Evolutionary conservation across 306 rosid genomes (phyloP).

Genomic region (Cucurbita argyrosperma): DNA sequence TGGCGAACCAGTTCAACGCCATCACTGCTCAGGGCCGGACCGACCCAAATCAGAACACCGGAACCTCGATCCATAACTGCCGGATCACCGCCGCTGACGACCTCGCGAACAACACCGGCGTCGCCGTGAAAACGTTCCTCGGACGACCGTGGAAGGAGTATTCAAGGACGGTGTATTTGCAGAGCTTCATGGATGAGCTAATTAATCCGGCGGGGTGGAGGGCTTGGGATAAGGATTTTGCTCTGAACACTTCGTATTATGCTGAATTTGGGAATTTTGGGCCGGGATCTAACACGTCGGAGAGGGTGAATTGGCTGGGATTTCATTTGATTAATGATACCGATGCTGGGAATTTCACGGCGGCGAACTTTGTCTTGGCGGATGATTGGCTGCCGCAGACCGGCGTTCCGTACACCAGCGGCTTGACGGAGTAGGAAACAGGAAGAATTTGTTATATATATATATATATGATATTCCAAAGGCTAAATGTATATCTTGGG

Average conservation of each 20-base stretch:
- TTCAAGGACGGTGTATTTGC: constrained; percentile 68
- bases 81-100: constrained; percentile 45
- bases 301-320: constrained; percentile 45
- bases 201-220: constrained; percentile 49
- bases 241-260: constrained; percentile 54
- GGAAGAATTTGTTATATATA: not conserved
- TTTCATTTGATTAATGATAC: constrained; percentile 36
- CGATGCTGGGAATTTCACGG: constrained; percentile 53
- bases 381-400: constrained; percentile 61
- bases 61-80: constrained; percentile 62
- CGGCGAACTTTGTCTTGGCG: constrained; percentile 31
- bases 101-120: constrained; percentile 13
- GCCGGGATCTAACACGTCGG: constrained; percentile 34
- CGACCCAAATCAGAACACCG: constrained; percentile 71
- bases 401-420: constrained; percentile 44
- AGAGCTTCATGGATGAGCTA: constrained; percentile 34
- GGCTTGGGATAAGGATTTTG: constrained; percentile 69
- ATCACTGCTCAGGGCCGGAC: constrained; percentile 83
- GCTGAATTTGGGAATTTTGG: constrained; percentile 64
- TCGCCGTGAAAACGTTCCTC: constrained; percentile 25
- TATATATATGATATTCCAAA: not conserved
- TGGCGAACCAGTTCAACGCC: constrained; percentile 76
- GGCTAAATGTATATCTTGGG: not conserved
- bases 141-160: constrained; percentile 91
- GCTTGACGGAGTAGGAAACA: constrained; percentile 12